Percentiles rank a stretch among this genome's conserved stretches.
Evolutionary conservation across 495 filamentous ascomycete genomes (phyloP).

Genomic region (Halenospora varia): DNA sequence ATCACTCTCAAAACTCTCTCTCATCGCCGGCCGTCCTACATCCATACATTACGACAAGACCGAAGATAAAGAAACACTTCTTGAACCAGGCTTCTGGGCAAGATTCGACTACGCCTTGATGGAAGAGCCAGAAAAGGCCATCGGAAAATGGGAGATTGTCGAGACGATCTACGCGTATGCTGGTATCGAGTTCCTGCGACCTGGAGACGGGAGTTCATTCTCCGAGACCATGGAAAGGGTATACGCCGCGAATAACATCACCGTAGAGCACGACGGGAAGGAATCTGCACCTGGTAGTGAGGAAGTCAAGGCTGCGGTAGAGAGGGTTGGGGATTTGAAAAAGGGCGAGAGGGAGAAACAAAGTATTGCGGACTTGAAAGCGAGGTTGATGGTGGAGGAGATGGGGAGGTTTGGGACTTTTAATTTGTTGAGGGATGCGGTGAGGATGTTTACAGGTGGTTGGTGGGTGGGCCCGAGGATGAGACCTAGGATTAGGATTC

Average conservation of each 20-base stretch:
- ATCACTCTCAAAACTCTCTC: constrained; percentile 1
- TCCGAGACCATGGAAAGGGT: constrained; percentile 24
- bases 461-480: constrained; percentile 62
- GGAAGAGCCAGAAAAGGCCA: constrained; percentile 55
- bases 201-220: constrained; percentile 32
- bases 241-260: constrained; percentile 26
- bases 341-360: constrained; percentile 31
- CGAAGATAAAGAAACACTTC: constrained; percentile 50
- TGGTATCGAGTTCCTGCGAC: constrained; percentile 62
- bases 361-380: constrained; percentile 18
- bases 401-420: constrained; percentile 14
- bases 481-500: constrained; percentile 53
- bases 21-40: constrained; percentile 15
- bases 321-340: constrained; percentile 28
- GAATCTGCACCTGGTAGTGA: constrained; percentile 15
- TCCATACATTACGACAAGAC: constrained; percentile 56
- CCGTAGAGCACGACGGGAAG: constrained; percentile 14
- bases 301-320: constrained; percentile 11
- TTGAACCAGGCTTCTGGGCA: constrained; percentile 69
- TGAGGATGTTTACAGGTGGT: constrained; percentile 44
- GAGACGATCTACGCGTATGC: constrained; percentile 65
- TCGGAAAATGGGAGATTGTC: constrained; percentile 69
- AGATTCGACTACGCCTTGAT: constrained; percentile 77
- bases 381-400: constrained; percentile 12
- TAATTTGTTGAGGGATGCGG: constrained; percentile 25